phyloP scores from a whole-genome alignment of 345 rosid species.

The thale cress (Arabidopsis thaliana) region TAIR10.1 NC_003070.9:29913001-29913500 shows the following conservation, averaged over 20 bases:
- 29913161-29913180: conserved; percentile 63
- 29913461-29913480: conserved; percentile 68
- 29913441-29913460: conserved; percentile 76
- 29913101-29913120: neutral
- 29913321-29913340: conserved; percentile 64
- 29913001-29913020: conserved; percentile 45
- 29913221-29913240: neutral
- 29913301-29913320: conserved; percentile 84
- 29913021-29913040: conserved; percentile 47
- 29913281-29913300: conserved; percentile 86
- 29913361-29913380: conserved; percentile 87
- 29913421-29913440: conserved; percentile 70
- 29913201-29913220: conserved; percentile 61
- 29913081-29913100: neutral
- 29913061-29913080: neutral
- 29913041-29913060: neutral
- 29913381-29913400: conserved; percentile 83
- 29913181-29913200: conserved; percentile 72
- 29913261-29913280: neutral
- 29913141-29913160: conserved; percentile 58
- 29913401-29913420: conserved; percentile 87
- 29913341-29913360: conserved; percentile 83
- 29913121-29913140: conserved; percentile 45
- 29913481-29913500: conserved; percentile 69
- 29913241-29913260: neutral